Base-by-base conservation (phyloP, 2,329 filamentous ascomycete species). In the Tolypocladium ovalisporum region DNA sequence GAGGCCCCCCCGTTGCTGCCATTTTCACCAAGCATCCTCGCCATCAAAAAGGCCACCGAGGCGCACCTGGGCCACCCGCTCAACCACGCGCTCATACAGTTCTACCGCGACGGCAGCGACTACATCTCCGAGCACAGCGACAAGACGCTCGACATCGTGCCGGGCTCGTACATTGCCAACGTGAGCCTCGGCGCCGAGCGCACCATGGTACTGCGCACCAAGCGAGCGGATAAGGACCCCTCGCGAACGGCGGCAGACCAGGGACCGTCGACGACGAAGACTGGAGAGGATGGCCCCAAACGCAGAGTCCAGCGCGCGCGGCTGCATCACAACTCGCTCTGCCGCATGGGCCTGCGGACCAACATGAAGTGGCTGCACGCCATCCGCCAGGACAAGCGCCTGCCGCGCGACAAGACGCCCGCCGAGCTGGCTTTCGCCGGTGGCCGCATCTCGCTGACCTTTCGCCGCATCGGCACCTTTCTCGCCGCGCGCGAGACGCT, bases 121-220 rank as follows among this genome's bases (percentile, higher is more conserved):
- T 90, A 90, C 68, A 99, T 99, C 61, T 94, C 90, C 0, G 94
- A 99, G 68, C 94, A 99, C 68, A 95, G 90, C 42, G 94, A 99
- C 70, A 99, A 99, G 74, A 96, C 93, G 0, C 77, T 99, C 29
- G 94, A 99, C 69, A 94, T 99, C 57, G 85, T 84, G 15, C 83
- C 81, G 32, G 85, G 80, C 5, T 94, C 89, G 29, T 92, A 80
- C 59, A 96, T 99, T 63, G 90, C 92, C 62, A 99, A 97, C 67
- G 84, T 96, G 54, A 96, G 90, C 62, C 80, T 97, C n/a, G 94
- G 94, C 1, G 92, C 93, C 0, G 86, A 95, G 72, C 81, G 94
- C 56, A 92, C 85, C 2, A 97, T 97, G 92, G 81, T 89, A 0
- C 82, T 99, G 39, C 85, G 94, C 55, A 93, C 88, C 13, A 96